Base-by-base conservation (phyloP, 768 basidiomycete genomes). In the Leucogyrophana mollusca region DNA sequence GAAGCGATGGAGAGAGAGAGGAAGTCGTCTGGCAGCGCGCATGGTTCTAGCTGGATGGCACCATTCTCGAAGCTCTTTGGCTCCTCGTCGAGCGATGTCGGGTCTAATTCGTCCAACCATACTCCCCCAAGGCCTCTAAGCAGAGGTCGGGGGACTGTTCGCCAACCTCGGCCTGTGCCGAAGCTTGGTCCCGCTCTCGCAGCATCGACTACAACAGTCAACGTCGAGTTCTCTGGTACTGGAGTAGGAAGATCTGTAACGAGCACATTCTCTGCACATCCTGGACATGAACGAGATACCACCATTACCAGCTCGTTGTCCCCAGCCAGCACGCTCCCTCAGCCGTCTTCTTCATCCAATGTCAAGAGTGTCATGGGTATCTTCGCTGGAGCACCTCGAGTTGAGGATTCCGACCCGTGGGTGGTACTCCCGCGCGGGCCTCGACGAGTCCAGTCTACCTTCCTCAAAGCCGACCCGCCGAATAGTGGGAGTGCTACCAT, bases 141-240 rank as follows among this genome's bases (percentile, higher is more conserved):
- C 51, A 61, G 59, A 25, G 61, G 54, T n/a, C 51, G 49, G 18
- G 57, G 49, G 18, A 55, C 41, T 34, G 44, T 43, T 3, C 62
- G 61, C 0, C 49, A 58, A n/a, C 59, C 67, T n/a, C 76, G 80
- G 21, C 65, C 79, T 5, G 85, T 82, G 18, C 90, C 87, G 2
- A 98, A 98, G 62, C 76, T 87, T 21, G 80, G 81, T 1, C 87
- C 94, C 2, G 91, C 90, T 9, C 78, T 93, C 23, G 84, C 87
- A 9, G 91, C 96, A 9, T 90, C 90, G 17, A 75, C 89, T 2
- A 94, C 90, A 40, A 94, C 92, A 2, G 94, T 98, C 56, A 96
- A 94, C 48, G 95, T 99, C 46, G 94, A 96, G 71, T 98, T 97
- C 66, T 89, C 84, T 3, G 86, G 89, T 3, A 68, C 79, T 2